Conservation (phyloP, 192 early-diverging fungal genomes). For the Podila epigama region DNA sequence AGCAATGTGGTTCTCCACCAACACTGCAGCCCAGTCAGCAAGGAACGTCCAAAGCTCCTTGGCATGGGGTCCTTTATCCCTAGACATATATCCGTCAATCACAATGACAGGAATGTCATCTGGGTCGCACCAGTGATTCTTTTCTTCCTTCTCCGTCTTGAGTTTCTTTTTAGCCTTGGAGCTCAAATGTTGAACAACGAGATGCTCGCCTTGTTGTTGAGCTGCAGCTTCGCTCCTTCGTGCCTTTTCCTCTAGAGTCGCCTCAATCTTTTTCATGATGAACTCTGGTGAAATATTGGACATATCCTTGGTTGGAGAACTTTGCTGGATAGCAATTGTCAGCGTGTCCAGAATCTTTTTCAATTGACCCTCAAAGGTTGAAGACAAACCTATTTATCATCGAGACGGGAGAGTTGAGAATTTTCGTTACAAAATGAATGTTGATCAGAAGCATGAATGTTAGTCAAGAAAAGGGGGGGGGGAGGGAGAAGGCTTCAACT, state of each 20-base stretch:
- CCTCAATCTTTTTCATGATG: constrained; percentile 44
- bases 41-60: constrained; percentile 73
- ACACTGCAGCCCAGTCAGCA: constrained; percentile 82
- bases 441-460: background rate
- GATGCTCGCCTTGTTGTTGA: background rate
- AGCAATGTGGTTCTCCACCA: constrained; percentile 86
- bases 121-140: constrained; percentile 44
- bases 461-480: too few relatives aligned
- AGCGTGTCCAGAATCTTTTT: constrained; percentile 85
- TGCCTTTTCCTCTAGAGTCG: constrained; percentile 26
- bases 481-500: too few relatives aligned
- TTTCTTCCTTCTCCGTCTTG: constrained; percentile 26
- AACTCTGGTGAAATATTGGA: constrained; percentile 57
- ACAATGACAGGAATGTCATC: constrained; percentile 85
- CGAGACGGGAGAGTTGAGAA: background rate
- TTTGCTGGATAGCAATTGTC: constrained; percentile 71
- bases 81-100: constrained; percentile 85
- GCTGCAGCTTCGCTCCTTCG: constrained; percentile 2
- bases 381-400: constrained; percentile 64
- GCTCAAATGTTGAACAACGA: constrained; percentile 4
- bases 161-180: background rate
- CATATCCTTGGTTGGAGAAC: constrained; percentile 37
- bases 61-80: constrained; percentile 66
- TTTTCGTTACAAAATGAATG: background rate
- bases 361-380: constrained; percentile 84